These are phyloP conservation scores for Phytophthora meadii DNA, from an alignment of 352 stramenopile genomes.

Conservation along the genomic window DNA sequence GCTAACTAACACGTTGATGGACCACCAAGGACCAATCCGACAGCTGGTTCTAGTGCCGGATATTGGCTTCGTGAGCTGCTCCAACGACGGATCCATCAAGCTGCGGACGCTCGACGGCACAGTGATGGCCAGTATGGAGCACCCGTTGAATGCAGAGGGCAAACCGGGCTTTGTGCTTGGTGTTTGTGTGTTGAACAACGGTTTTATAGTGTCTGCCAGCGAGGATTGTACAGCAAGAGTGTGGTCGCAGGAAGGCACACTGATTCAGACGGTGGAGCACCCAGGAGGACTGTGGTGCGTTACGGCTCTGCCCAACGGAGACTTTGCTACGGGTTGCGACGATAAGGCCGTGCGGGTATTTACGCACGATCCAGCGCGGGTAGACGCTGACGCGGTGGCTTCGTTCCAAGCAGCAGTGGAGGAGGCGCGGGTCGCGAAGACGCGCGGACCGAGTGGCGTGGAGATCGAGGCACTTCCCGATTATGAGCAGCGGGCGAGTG, in stretches of 20 bases:
- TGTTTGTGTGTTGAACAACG: slow-evolving; percentile 63
- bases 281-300: slow-evolving; percentile 89
- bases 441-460: slow-evolving; percentile 89
- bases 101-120: slow-evolving; percentile 66
- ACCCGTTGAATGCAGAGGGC: slow-evolving; percentile 83
- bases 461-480: slow-evolving; percentile 95
- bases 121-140: slow-evolving; percentile 70
- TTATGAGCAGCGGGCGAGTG: slow-evolving; percentile 88
- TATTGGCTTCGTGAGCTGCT: slow-evolving; percentile 86
- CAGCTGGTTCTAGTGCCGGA: slow-evolving; percentile 70
- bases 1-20: slow-evolving; percentile 61
- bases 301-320: slow-evolving; percentile 77
- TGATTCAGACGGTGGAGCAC: slow-evolving; percentile 85
- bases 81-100: slow-evolving; percentile 84
- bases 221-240: slow-evolving; percentile 87
- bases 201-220: slow-evolving; percentile 74
- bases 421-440: slow-evolving; percentile 59
- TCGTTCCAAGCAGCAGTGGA: slow-evolving; percentile 72
- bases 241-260: slow-evolving; percentile 60
- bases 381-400: slow-evolving; percentile 71
- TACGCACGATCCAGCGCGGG: slow-evolving; percentile 70
- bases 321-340: slow-evolving; percentile 94
- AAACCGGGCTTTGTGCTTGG: slow-evolving; percentile 86
- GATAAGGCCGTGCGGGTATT: slow-evolving; percentile 95
- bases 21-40: slow-evolving; percentile 77